These are phyloP conservation scores for Mayamaea pseudoterrestris DNA, from an alignment of 108 stramenopile species.

Conservation along the genomic window DNA sequence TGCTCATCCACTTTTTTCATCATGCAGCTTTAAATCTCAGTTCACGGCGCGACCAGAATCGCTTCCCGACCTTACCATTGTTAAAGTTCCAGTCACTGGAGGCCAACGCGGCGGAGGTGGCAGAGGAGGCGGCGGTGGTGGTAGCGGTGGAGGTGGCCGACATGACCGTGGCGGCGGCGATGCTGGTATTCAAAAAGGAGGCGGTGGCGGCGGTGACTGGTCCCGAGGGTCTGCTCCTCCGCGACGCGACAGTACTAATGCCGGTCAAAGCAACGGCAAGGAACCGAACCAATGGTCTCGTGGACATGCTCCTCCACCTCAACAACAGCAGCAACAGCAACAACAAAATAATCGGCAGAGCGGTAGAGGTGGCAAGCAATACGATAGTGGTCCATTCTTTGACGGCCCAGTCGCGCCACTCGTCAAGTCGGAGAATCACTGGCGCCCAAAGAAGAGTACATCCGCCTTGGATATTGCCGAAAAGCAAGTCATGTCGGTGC, in stretches of 20 bases:
- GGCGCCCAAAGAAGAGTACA: conserved; percentile 58
- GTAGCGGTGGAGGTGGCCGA: conserved; percentile 10
- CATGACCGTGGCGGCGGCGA: conserved; percentile 18
- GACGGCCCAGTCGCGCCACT: conserved; percentile 52
- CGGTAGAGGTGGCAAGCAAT: conserved; percentile 12
- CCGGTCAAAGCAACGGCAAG: conserved; percentile 6
- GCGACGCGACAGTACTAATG: conserved; percentile 1
- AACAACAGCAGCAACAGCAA: neutral
- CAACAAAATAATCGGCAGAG: neutral
- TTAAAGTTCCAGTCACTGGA: conserved; percentile 12
- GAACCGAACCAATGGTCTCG: conserved; percentile 12
- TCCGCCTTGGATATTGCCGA: conserved; percentile 48
- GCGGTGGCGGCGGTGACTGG: conserved; percentile 24
- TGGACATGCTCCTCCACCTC: conserved; percentile 12
- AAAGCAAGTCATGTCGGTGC: conserved; percentile 75
- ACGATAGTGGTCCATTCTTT: conserved; percentile 37
- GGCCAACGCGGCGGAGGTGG: conserved; percentile 12
- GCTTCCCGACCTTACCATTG: conserved; percentile 25
- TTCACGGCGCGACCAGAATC: conserved; percentile 26
- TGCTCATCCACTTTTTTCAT: conserved; percentile 1
- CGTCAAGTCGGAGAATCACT: conserved; percentile 49
- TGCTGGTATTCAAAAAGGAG: conserved; percentile 8
- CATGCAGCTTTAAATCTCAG: conserved; percentile 15
- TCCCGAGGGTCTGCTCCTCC: conserved; percentile 14
- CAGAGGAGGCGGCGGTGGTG: conserved; percentile 15